Base-by-base conservation (phyloP, 768 basidiomycete genomes). In the Asterophora lycoperdoides region DNA sequence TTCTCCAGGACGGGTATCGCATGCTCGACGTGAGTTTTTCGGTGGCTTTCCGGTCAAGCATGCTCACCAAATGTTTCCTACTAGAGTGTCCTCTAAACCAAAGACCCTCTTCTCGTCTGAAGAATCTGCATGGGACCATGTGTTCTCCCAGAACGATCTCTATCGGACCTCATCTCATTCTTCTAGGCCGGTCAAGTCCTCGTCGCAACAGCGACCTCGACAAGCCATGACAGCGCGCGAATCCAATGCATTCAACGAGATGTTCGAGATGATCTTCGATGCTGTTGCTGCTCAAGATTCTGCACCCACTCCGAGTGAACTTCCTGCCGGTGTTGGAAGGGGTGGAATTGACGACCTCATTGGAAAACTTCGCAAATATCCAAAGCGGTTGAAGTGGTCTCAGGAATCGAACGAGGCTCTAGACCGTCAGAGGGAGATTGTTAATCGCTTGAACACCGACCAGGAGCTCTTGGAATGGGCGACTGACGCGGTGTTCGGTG, bases 381-480 rank as follows among this genome's bases (percentile, higher is more conserved):
- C 77, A 13, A 78, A 74, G 48, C 65, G 68, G 26, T 52, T 72
- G 48, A 74, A 75, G 54, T 79, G 77, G 74, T 74, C 79, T 2
- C 69, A 74, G 8, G 74, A 74, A 39, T 64, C 69, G 19, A 73
- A 80, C 45, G 75, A 83, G 48, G 69, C 75, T 42, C 66, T 88
- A 20, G 89, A 90, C 56, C 68, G 73, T 18, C 81, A 83, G 60
- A 83, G 83, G 62, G 89, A 89, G 52, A 77, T 79, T 48, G 86
- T 93, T 72, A 76, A 85, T 42, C 60, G 77, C 14, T 89, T 85
- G 55, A 68, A 74, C 18, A 84, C 75, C 6, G 91, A 93, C 57
- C 68, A 77, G 49, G 74, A 86, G 44, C 73, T 93, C 14, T 71
- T 93, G 43, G 74, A 80, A 30, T 93, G 91, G 91, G 80, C 84